Conservation (phyloP, 108 stramenopile genomes). For the Nannochloropsis granulata region DNA sequence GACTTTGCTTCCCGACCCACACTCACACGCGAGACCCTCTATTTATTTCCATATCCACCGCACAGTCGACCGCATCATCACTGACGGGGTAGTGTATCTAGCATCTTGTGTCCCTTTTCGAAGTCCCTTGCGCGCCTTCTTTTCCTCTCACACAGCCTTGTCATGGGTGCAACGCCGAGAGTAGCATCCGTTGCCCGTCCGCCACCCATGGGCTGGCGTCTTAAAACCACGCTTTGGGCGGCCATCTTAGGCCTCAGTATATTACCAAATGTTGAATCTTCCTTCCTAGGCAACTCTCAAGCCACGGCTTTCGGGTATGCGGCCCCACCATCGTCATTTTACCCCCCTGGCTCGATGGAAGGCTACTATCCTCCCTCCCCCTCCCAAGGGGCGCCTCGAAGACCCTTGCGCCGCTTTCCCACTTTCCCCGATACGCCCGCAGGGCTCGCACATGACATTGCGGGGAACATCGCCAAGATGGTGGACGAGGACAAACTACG, state of each 20-base stretch:
- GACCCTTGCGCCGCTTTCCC: not conserved
- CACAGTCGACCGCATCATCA: no score
- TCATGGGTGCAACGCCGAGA: not conserved
- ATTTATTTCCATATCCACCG: no score
- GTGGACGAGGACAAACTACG: not conserved
- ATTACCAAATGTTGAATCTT: not conserved
- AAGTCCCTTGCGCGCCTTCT: no score
- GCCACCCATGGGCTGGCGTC: not conserved
- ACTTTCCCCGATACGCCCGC: not conserved
- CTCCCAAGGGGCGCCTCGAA: not conserved
- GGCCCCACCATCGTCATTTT: not conserved
- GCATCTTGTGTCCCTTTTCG: no score
- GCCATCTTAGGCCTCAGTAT: not conserved
- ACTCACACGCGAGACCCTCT: no score
- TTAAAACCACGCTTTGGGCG: not conserved
- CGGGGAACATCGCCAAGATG: not conserved
- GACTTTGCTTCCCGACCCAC: no score
- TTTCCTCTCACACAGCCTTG: no score
- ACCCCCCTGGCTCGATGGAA: not conserved
- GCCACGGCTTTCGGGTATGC: not conserved
- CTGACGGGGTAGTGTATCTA: no score
- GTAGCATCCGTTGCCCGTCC: not conserved
- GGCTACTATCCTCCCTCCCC: not conserved
- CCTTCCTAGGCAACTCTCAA: not conserved
- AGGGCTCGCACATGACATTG: not conserved